These are phyloP conservation scores for Bidens hawaiensis DNA, from an alignment of 140 eudicot species.

Conservation along the genomic window DNA sequence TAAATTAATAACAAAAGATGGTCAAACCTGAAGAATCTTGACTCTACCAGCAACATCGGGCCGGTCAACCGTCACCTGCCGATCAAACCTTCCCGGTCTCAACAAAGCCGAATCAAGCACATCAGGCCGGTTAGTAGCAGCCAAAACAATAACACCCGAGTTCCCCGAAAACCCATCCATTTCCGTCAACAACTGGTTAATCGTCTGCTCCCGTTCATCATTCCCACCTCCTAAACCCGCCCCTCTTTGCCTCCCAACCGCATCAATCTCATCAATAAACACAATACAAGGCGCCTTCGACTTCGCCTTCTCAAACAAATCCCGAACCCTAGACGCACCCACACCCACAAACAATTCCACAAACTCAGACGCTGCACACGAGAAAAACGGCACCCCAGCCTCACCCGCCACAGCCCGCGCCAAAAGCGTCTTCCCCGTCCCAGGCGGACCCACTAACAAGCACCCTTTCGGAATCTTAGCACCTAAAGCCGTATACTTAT, in stretches of 20 bases:
- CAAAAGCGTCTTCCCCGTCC: conserved; percentile 90
- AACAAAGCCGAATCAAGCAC: conserved; percentile 97
- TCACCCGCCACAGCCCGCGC: conserved; percentile 96
- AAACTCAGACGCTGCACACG: conserved; percentile 92
- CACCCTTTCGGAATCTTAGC: conserved; percentile 97
- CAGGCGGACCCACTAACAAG: conserved; percentile 91
- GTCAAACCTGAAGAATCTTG: conserved; percentile 80
- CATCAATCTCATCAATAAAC: conserved; percentile 96
- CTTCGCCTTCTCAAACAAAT: conserved; percentile 89
- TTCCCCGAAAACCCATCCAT: conserved; percentile 96
- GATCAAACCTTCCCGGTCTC: conserved; percentile 96
- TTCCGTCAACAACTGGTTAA: conserved; percentile 95
- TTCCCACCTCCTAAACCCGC: conserved; percentile 96
- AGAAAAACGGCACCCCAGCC: conserved; percentile 89
- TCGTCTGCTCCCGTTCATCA: conserved; percentile 96
- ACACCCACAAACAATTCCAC: conserved; percentile 96
- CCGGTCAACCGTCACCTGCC: conserved; percentile 92
- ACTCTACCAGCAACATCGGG: conserved; percentile 99
- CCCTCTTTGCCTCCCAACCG: conserved; percentile 97
- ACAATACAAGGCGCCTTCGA: conserved; percentile 92
- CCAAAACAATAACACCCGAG: conserved; percentile 92
- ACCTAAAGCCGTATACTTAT: conserved; percentile 89
- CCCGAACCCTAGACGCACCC: conserved; percentile 95
- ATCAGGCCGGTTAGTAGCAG: conserved; percentile 98
- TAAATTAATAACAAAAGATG: neutral